Evolutionary conservation across 176 grass and related monocot genomes (phyloP), one percentile per base, ranked within the genome.

Genomic region (Ensete glaucum): DNA sequence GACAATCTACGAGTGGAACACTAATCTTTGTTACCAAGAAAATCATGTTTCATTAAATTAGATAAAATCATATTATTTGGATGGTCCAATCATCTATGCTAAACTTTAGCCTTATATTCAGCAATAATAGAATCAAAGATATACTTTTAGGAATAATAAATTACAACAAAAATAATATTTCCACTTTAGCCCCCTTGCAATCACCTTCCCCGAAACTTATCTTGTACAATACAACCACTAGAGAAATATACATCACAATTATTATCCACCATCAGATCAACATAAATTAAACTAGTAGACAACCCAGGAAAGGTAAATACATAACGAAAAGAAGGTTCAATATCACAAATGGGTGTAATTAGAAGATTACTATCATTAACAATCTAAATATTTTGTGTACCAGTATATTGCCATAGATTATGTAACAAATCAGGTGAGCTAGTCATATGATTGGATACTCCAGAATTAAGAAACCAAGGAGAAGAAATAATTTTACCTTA

Each of bases 231-330:
- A 56, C 11, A 74, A 53, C 69, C 19, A 54, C 53, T 19, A 72
- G 49, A 72, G 21, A 72, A 52, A 52, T 72, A 15, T 17, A 52
- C 69, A 53, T 72, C 16, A 72, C 15, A 53, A 12, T 72, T 72
- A 21, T 53, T 72, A 9, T 74, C 52, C 10, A 74, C 11, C 3
- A 74, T 4, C 56, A 58, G 10, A 27, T 52, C 52, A 74, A 74
- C 20, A 14, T 21, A 74, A 16, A 74, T 52, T 24, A 74, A 22
- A 56, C 53, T 74, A 56, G 49, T 54, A 74, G 20, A 74, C 1
- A 54, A 20, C 23, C 49, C 16, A 73, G 19, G 50, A 22, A 17
- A 56, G 3, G 56, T 20, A 56, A 74, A 54, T 25, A 25, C 24
- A 74, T 9, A 1, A 56, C 2, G 23, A 73, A 73, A 23, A 55